A percentile compares a stretch with the other conserved stretches of the same genome.
Evolutionary conservation across 2,329 filamentous ascomycete species (phyloP).

Genomic region (Pseudogymnoascus sp.): DNA sequence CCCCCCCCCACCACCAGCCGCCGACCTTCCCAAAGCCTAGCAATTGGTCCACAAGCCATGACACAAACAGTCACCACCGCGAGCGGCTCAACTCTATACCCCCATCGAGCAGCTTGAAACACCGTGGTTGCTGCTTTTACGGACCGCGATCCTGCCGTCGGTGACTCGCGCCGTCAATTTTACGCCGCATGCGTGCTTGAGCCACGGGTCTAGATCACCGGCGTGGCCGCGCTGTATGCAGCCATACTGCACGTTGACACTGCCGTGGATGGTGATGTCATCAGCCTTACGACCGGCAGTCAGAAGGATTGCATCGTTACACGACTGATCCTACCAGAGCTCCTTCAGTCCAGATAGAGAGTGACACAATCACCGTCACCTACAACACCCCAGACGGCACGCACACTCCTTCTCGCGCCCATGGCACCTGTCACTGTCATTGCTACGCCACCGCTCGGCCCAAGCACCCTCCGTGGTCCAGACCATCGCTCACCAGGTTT

Average conservation of each 20-base stretch:
- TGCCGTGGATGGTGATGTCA: neutral
- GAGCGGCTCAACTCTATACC: neutral
- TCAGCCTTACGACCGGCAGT: neutral
- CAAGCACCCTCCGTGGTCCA: slow-evolving; percentile 2
- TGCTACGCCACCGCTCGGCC: neutral
- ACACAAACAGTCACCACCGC: neutral
- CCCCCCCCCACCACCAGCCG: neutral
- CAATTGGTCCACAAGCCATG: neutral
- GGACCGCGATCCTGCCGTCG: neutral
- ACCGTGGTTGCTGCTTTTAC: neutral
- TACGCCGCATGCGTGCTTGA: neutral
- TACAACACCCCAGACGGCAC: neutral
- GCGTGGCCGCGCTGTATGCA: neutral
- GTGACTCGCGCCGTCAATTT: neutral
- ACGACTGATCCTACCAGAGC: neutral
- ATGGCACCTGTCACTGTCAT: neutral
- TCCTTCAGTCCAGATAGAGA: neutral
- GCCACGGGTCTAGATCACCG: slow-evolving; percentile 1
- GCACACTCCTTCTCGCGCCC: neutral
- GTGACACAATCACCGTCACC: neutral
- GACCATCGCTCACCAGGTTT: neutral
- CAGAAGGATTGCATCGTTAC: neutral
- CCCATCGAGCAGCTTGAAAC: neutral
- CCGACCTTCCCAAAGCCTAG: neutral
- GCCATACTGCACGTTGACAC: neutral